Percentiles rank a stretch among this genome's conserved stretches.
phyloP scores from a whole-genome alignment of 805 yeast genomes.

The Sugiyamaella smithiae region DNA sequence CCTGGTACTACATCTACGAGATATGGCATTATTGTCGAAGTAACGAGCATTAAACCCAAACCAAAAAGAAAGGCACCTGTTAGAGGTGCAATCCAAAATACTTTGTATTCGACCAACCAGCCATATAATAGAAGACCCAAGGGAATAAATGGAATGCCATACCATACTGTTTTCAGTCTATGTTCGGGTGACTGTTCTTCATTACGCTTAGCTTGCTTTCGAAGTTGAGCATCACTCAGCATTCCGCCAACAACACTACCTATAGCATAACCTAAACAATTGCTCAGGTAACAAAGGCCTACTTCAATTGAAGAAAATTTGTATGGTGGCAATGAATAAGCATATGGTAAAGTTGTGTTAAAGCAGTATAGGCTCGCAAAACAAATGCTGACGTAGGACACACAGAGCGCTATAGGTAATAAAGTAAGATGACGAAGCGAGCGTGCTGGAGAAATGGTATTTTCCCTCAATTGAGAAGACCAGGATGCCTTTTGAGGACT shows the following conservation, averaged over 20 bases:
- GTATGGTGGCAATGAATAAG: conserved; percentile 4
- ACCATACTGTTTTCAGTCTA: conserved; percentile 2
- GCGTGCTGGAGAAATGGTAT: background rate
- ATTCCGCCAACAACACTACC: conserved; percentile 1
- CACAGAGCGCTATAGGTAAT: background rate
- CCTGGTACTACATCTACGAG: conserved; percentile 4
- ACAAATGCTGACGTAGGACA: conserved; percentile 4
- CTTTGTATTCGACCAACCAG: conserved; percentile 4
- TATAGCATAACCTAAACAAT: conserved; percentile 7
- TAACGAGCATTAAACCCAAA: conserved; percentile 3
- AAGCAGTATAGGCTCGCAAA: conserved; percentile 6
- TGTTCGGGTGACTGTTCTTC: background rate
- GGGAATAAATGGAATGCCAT: conserved; percentile 2
- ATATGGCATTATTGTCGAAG: conserved; percentile 5
- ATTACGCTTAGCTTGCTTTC: background rate
- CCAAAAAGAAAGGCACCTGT: conserved; percentile 6
- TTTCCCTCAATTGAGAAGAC: background rate
- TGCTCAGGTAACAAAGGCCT: conserved; percentile 5
- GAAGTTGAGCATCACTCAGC: conserved; percentile 1
- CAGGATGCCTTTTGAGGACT: background rate
- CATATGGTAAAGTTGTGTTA: conserved; percentile 6
- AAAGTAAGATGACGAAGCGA: background rate
- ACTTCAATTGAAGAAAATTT: conserved; percentile 2
- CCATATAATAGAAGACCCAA: conserved; percentile 5
- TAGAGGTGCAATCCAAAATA: conserved; percentile 5